A percentile compares a stretch with the other conserved stretches of the same genome.
These are phyloP conservation scores for Funneliformis geosporum DNA, from an alignment of 192 early-diverging fungal species.

Conservation along the genomic window DNA sequence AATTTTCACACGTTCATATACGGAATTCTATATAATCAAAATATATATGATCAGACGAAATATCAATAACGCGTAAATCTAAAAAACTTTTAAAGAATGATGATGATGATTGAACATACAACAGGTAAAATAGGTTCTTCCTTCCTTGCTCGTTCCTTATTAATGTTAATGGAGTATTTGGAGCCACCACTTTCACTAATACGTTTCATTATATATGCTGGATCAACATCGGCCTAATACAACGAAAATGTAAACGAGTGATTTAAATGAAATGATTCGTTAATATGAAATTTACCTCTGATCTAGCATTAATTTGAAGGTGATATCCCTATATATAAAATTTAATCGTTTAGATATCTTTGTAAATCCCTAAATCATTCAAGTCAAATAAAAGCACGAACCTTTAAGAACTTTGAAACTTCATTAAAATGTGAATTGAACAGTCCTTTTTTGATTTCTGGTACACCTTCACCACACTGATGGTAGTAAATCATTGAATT, in stretches of 20 bases:
- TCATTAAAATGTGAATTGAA: conserved; percentile 83
- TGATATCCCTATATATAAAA: conserved; percentile 66
- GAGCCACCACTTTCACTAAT: conserved; percentile 82
- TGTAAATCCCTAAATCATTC: not conserved
- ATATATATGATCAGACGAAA: not conserved
- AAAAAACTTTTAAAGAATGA: not conserved
- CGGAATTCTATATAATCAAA: conserved; percentile 45
- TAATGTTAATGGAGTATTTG: conserved; percentile 79
- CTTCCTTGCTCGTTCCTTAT: conserved; percentile 46
- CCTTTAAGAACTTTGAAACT: conserved; percentile 78
- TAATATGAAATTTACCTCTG: conserved; percentile 46
- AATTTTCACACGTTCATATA: conserved; percentile 60
- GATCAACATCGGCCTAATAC: conserved; percentile 71
- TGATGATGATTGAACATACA: conserved; percentile 36
- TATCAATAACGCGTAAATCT: not conserved
- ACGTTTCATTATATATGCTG: conserved; percentile 81
- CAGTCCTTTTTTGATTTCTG: conserved; percentile 85
- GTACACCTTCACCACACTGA: conserved; percentile 91
- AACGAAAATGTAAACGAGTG: not conserved
- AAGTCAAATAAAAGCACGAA: conserved; percentile 37
- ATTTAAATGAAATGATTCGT: not conserved
- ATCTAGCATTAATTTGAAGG: conserved; percentile 84
- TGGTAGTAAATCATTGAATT: not conserved
- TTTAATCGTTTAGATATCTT: not conserved
- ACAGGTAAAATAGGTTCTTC: conserved; percentile 46